Evolutionary conservation across 169 alveolate genomes (phyloP).

Genomic region (Fabrea salina): DNA sequence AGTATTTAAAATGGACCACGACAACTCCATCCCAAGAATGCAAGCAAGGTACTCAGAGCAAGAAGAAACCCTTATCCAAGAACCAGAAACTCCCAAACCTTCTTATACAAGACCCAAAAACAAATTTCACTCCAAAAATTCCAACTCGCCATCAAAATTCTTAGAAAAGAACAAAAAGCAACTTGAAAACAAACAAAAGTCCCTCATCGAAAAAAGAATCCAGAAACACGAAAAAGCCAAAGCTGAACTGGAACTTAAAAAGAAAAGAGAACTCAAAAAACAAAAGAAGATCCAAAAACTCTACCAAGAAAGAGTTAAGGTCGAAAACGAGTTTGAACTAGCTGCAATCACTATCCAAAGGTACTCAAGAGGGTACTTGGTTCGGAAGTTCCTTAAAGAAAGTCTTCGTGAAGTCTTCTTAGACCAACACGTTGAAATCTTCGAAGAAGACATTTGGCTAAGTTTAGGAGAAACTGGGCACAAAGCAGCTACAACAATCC

Average conservation of each 20-base stretch:
- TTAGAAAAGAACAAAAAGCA: no score
- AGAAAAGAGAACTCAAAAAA: not conserved
- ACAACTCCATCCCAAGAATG: no score
- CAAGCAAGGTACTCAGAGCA: no score
- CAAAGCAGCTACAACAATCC: not conserved
- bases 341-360: conserved; percentile 23
- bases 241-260: no score
- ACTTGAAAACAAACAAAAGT: no score
- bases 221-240: no score
- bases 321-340: not conserved
- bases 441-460: not conserved
- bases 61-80: no score
- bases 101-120: not conserved
- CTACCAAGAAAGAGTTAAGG: not conserved
- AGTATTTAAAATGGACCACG: no score
- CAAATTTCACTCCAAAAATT: not conserved
- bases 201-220: no score
- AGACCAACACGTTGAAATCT: not conserved
- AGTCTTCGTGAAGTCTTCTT: not conserved
- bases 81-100: not conserved
- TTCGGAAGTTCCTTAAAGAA: conserved; percentile 6
- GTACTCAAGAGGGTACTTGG: conserved; percentile 18
- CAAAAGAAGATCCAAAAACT: not conserved
- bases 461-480: not conserved
- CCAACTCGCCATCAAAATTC: no score